These are phyloP conservation scores for Priceomyces melissophilus DNA, from an alignment of 805 yeast genomes.

Conservation along the genomic window DNA sequence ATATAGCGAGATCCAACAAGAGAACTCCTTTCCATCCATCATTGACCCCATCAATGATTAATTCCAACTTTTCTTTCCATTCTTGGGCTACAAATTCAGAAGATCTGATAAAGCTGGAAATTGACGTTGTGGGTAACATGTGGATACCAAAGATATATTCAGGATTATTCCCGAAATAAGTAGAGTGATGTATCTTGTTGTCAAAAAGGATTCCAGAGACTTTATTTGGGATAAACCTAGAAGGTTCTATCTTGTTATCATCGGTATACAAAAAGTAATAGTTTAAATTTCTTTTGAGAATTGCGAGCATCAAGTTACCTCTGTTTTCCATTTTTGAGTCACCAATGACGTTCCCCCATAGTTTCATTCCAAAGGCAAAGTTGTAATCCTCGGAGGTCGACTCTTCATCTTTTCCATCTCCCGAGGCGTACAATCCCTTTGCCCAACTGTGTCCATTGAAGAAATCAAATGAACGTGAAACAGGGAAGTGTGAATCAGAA, in stretches of 20 bases:
- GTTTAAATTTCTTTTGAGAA: slow-evolving; percentile 54
- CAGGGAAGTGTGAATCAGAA: slow-evolving; percentile 57
- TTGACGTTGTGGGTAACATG: slow-evolving; percentile 70
- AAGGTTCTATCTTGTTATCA: slow-evolving; percentile 46
- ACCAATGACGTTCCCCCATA: slow-evolving; percentile 62
- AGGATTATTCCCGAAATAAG: slow-evolving; percentile 58
- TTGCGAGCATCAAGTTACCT: slow-evolving; percentile 56
- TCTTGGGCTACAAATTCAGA: slow-evolving; percentile 48
- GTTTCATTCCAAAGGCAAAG: slow-evolving; percentile 62
- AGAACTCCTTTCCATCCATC: slow-evolving; percentile 63
- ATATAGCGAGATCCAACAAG: slow-evolving; percentile 16
- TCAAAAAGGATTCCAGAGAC: slow-evolving; percentile 71
- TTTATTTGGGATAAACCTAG: slow-evolving; percentile 49
- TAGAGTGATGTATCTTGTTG: slow-evolving; percentile 68
- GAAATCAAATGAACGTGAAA: slow-evolving; percentile 66
- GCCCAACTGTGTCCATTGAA: slow-evolving; percentile 76
- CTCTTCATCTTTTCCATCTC: slow-evolving; percentile 72
- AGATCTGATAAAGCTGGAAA: slow-evolving; percentile 52
- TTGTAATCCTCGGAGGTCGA: slow-evolving; percentile 70
- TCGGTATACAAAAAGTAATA: slow-evolving; percentile 49
- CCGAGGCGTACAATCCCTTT: slow-evolving; percentile 57
- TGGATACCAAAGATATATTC: slow-evolving; percentile 77
- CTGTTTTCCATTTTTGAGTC: slow-evolving; percentile 51
- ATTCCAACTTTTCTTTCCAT: slow-evolving; percentile 30
- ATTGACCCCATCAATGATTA: slow-evolving; percentile 39